A percentile compares a stretch with the other conserved stretches of the same genome.
These are phyloP conservation scores for Alternaria triticina DNA, from an alignment of 2,329 filamentous ascomycete species.

Conservation along the genomic window DNA sequence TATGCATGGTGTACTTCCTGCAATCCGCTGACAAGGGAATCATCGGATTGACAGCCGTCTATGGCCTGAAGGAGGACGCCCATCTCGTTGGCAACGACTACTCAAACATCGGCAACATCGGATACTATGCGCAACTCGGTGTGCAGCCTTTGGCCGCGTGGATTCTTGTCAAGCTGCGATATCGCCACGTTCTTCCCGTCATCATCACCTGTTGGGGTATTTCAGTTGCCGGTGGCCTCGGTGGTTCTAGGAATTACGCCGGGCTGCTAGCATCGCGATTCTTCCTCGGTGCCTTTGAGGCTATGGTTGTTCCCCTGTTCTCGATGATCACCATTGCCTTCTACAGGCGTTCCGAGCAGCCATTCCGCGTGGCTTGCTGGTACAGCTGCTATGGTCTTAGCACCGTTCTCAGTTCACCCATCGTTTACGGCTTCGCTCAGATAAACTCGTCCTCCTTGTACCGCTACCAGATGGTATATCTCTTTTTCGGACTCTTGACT, in stretches of 20 bases:
- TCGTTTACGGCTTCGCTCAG: conserved; percentile 67
- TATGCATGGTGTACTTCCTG: conserved; percentile 34
- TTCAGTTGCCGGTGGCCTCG: conserved; percentile 32
- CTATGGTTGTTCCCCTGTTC: conserved; percentile 33
- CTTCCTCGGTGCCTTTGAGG: conserved; percentile 35
- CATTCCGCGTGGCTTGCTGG: conserved; percentile 58
- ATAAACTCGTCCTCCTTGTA: conserved; percentile 62
- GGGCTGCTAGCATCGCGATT: conserved; percentile 28
- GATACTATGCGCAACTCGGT: conserved; percentile 59
- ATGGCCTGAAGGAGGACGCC: conserved; percentile 51
- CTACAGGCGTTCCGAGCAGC: conserved; percentile 30
- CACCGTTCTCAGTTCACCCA: conserved; percentile 63
- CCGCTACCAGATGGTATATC: conserved; percentile 66
- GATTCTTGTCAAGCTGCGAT: conserved; percentile 55
- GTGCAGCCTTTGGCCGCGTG: conserved; percentile 60
- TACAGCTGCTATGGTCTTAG: conserved; percentile 70
- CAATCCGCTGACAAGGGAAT: conserved; percentile 58
- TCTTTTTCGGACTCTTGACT: conserved; percentile 52
- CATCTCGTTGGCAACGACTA: conserved; percentile 55
- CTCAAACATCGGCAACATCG: conserved; percentile 56
- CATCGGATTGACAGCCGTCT: conserved; percentile 59
- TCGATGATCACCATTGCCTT: conserved; percentile 36
- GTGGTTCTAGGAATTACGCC: conserved; percentile 26
- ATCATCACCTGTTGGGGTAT: conserved; percentile 57
- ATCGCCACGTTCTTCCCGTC: conserved; percentile 26